Base-by-base conservation (phyloP, 176 grass and related monocot species). In the Bolboschoenus planiculmis region DNA sequence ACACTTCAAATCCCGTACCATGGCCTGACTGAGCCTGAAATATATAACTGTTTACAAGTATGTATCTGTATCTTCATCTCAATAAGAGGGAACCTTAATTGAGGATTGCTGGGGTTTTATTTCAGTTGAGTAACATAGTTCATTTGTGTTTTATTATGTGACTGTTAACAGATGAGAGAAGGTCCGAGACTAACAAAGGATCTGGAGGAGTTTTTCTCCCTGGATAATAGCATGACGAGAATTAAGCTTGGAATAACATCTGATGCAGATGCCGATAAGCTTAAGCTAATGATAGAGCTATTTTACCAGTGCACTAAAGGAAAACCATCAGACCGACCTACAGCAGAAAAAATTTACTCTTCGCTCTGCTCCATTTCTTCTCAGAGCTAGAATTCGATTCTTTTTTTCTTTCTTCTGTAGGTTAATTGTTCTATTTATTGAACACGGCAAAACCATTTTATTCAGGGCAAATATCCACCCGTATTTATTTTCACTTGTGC, bases 231-330 rank as follows among this genome's bases (percentile, higher is more conserved):
- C 79, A 76, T 83, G 71, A 82, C 85, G 0, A 81, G 88, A 81
- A 46, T 85, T 10, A 91, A 93, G 20, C 73, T 91, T 59, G 87
- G 85, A 51, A 85, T 91, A 77, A 91, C 84, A 79, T 95, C 82
- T 64, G 91, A 93, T 90, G 64, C 87, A 56, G 87, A 91, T 55
- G 87, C 91, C 37, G 86, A 93, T 68, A 99, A 94, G 81, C 55
- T 99, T 30, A 95, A 87, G 87, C 82, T 87, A 63, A 80, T 99
- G 65, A 88, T 95, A 71, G 86, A 95, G 63, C 86, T 95, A 33
- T 99, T 99, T 80, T 88, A 93, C 78, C 89, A 90, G 89, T 99
- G 96, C 54, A 99, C 89, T 67, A 85, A 88, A 81, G 92, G 87
- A 80, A 72, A 80, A 30, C 87, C 87, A 44, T 85, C 86, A 50